Evolutionary conservation across 768 basidiomycete species (phyloP), one percentile per base, ranked within the genome.

Genomic region (Suillus subluteus): DNA sequence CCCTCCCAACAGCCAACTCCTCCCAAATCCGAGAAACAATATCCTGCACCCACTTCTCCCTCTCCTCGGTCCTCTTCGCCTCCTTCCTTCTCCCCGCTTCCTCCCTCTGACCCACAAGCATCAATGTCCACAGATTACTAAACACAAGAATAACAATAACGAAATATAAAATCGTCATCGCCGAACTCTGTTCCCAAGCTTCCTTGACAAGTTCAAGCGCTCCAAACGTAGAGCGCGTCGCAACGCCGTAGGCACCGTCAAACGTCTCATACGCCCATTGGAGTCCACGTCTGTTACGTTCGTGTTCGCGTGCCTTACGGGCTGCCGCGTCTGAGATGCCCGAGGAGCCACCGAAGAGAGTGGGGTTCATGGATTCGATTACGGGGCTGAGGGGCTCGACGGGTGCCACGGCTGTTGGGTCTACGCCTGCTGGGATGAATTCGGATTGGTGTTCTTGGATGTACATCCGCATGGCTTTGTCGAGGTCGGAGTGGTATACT

Each of bases 201-300:
- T 95, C 94, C 63, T 78, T 81, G 65, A 95, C 81, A 52, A 95
- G 88, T 80, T 94, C 94, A 67, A 94, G 73, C 32, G 91, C 90
- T 23, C 87, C 91, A 56, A 78, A 82, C 52, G 91, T 86, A 67
- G 91, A 92, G 73, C 87, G 87, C 72, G 79, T 81, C 38, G 87
- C 92, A 67, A 95, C 93, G 69, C 85, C 82, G 67, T 80, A 84
- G 2, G 94, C 89, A 12, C 92, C 94, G 38, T 89, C 89, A 75
- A 92, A 85, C 58, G 94, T 95, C 70, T 95, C 94, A 80, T 88
- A 92, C 3, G 93, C 93, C 94, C 94, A 95, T 72, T 95, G 94
- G 69, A 94, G 79, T 0, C 88, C 88, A 21, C 91, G 90, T 66
- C 82, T 85, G 67, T 89, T 88, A 18, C 89, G 87, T 74, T 91